Percentiles rank a stretch among this genome's conserved stretches.
phyloP scores from a whole-genome alignment of 805 yeast species.

The Candida pini region DNA sequence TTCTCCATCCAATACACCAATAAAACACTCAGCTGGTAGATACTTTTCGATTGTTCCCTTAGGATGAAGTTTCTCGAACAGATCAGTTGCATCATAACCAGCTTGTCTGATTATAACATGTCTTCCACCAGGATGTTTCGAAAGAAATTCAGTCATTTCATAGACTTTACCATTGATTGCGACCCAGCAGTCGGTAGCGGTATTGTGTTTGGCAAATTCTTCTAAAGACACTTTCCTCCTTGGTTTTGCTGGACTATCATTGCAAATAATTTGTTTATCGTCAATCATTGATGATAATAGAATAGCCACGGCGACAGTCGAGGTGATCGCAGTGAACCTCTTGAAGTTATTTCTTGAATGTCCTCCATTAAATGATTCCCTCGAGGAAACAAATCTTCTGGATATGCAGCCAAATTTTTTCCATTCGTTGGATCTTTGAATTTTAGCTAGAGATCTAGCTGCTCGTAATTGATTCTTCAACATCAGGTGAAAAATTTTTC shows the following conservation, averaged over 20 bases:
- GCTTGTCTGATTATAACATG: constrained; percentile 38
- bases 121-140: constrained; percentile 50
- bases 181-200: constrained; percentile 73
- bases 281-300: constrained; percentile 1
- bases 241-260: constrained; percentile 6
- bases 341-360: no score
- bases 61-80: constrained; percentile 88
- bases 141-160: constrained; percentile 59
- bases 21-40: constrained; percentile 51
- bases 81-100: constrained; percentile 53
- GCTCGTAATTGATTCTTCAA: no score
- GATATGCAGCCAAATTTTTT: no score
- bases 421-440: no score
- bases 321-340: background rate
- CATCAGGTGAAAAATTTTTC: no score
- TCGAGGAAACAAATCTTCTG: no score
- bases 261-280: background rate
- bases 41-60: constrained; percentile 71
- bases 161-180: constrained; percentile 74
- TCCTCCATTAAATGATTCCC: no score
- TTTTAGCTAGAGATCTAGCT: no score
- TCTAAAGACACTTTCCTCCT: constrained; percentile 22
- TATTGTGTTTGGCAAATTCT: constrained; percentile 48
- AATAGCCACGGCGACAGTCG: constrained; percentile 4
- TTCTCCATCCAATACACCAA: constrained; percentile 43